Evolutionary conservation across 1,284 basidiomycete genomes (phyloP), one percentile per base, ranked within the genome.

Genomic region (Calocybe gambosa): DNA sequence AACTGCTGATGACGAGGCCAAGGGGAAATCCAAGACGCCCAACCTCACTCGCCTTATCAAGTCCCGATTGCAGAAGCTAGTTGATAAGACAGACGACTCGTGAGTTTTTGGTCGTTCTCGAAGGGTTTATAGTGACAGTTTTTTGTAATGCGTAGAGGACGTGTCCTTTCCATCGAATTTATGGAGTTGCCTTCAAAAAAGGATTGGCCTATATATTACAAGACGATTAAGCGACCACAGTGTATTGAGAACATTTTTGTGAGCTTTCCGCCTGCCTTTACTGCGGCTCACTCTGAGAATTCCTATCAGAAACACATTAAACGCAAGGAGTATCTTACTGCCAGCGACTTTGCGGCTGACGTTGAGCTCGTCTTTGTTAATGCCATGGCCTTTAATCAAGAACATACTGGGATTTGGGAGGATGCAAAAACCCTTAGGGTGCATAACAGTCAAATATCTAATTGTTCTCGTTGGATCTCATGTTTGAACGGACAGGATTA

Each of bases 281-380:
- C 10, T 23, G 12, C 10, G 13, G 15, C 44, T 45, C 41, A 23
- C 21, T 3, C 21, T 23, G 21, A 23, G 21, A 23, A 47, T 53
- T 41, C 50, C 41, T 52, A 1, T 33, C 45, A 90, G 87, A 87
- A 83, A 79, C 77, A 73, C 39, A 67, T 90, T 52, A 87, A 88
- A 58, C 76, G 77, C 45, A 89, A 88, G 60, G 83, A 85, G 54
- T 90, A 90, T 55, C 54, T 59, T 23, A 73, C 73, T 0, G 67
- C 80, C 1, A 70, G 77, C 3, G 82, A 88, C 31, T 93, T 94
- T 59, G 85, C 86, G 43, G 78, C 79, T 23, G 93, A 96, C 54
- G 84, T 93, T 5, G 90, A 93, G 58, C 77, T 92, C 36, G 86
- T 96, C 39, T 95, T 93, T 66, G 78, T 80, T n/a, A 97, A 97